These are phyloP conservation scores for Pseudonectria buxi DNA, from an alignment of 2,329 filamentous ascomycete genomes.

Conservation along the genomic window DNA sequence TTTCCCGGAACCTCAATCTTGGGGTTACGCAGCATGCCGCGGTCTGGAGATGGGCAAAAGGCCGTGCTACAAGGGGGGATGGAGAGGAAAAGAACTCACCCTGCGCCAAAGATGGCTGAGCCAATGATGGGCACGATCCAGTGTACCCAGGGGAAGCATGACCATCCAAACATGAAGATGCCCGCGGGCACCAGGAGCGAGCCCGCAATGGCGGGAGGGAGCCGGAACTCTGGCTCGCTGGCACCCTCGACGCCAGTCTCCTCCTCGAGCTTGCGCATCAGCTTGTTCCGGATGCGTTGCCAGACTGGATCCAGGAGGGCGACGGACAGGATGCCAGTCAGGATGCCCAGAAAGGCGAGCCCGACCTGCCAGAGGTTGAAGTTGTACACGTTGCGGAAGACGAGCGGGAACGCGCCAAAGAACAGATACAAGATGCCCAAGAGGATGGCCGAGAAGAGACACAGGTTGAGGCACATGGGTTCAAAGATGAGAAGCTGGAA, in stretches of 20 bases:
- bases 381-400: constrained; percentile 67
- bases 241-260: constrained; percentile 46
- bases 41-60: not conserved
- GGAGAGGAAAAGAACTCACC: constrained; percentile 44
- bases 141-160: constrained; percentile 65
- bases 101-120: constrained; percentile 62
- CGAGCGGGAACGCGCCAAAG: constrained; percentile 78
- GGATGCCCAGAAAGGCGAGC: constrained; percentile 67
- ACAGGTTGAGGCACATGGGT: constrained; percentile 79
- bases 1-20: not conserved
- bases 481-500: constrained; percentile 75
- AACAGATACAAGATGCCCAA: constrained; percentile 85
- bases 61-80: too few species aligned
- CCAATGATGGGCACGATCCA: constrained; percentile 74
- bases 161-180: constrained; percentile 87
- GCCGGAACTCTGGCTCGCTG: constrained; percentile 79
- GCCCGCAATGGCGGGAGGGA: constrained; percentile 71
- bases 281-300: constrained; percentile 50
- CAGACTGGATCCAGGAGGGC: constrained; percentile 60
- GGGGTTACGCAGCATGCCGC: constrained; percentile 1
- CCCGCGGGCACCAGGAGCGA: constrained; percentile 70
- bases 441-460: constrained; percentile 76
- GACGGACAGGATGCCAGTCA: constrained; percentile 61
- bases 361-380: constrained; percentile 76
- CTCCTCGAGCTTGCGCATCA: constrained; percentile 48